phyloP scores from a whole-genome alignment of 768 basidiomycete species.

The Baorangia bicolor region DNA sequence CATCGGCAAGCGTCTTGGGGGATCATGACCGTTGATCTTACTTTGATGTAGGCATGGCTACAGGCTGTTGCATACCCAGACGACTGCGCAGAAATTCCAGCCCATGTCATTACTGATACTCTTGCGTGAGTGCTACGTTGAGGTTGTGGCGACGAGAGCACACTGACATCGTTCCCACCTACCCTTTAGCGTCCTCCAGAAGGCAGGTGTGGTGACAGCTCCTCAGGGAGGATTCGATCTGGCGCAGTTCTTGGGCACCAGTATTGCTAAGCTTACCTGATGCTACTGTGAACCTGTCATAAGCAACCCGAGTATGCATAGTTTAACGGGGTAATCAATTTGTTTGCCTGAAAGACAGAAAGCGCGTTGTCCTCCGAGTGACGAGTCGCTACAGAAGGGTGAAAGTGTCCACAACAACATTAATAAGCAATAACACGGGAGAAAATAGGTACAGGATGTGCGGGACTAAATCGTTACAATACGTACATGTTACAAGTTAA shows the following conservation, averaged over 20 bases:
- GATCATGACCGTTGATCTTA: not conserved
- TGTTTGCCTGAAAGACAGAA: not conserved
- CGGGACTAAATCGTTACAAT: conserved; percentile 7
- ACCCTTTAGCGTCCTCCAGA: conserved; percentile 59
- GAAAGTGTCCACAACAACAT: conserved; percentile 13
- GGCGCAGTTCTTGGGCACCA: conserved; percentile 54
- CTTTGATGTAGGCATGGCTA: conserved; percentile 66
- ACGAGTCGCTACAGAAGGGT: not conserved
- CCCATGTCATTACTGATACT: conserved; percentile 66
- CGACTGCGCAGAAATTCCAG: conserved; percentile 62
- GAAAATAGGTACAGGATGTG: conserved; percentile 1
- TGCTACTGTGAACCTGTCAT: not conserved
- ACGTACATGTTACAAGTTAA: conserved; percentile 14
- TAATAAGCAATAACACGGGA: conserved; percentile 19
- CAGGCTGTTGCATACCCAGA: conserved; percentile 73
- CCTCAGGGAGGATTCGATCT: conserved; percentile 56
- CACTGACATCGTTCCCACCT: conserved; percentile 1
- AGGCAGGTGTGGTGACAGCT: conserved; percentile 66
- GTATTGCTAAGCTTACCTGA: conserved; percentile 52
- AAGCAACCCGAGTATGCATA: not conserved
- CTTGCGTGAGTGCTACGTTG: conserved; percentile 48
- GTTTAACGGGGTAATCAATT: not conserved
- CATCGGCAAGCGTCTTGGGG: not conserved
- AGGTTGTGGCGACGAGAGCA: not conserved
- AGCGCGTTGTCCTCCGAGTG: not conserved